phyloP scores from a whole-genome alignment of 192 early-diverging fungal species.

The Coemansia sp. region DNA sequence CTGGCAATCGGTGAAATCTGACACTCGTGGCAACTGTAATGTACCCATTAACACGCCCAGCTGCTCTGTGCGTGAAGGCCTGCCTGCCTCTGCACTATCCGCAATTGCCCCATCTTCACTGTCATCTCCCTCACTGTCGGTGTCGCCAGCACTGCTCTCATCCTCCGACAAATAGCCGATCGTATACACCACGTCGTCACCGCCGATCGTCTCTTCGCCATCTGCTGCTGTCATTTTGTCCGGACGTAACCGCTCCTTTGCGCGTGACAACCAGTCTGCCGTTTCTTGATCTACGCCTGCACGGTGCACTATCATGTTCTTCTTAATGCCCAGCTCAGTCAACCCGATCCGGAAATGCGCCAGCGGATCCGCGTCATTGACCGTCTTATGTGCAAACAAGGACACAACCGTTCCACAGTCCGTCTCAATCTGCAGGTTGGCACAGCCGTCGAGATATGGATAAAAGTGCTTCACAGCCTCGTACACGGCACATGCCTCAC shows the following conservation, averaged over 20 bases:
- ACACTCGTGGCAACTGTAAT: too few relatives aligned
- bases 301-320: slow-evolving; percentile 8
- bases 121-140: too few relatives aligned
- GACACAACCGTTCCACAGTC: slow-evolving; percentile 17
- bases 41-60: too few relatives aligned
- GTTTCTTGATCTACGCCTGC: slow-evolving; percentile 4
- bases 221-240: background rate
- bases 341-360: background rate
- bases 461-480: slow-evolving; percentile 25
- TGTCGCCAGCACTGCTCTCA: too few relatives aligned
- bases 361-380: slow-evolving; percentile 3
- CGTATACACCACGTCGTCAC: background rate
- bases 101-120: background rate
- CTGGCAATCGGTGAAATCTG: slow-evolving; percentile 8
- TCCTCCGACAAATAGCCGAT: background rate
- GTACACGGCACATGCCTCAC: slow-evolving; percentile 14
- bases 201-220: background rate
- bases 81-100: too few relatives aligned
- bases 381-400: slow-evolving; percentile 1
- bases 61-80: too few relatives aligned
- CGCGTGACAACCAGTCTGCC: slow-evolving; percentile 14
- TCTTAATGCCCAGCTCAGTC: slow-evolving; percentile 5
- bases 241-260: background rate
- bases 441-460: slow-evolving; percentile 21
- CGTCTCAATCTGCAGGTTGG: slow-evolving; percentile 20